Percentiles rank a stretch among this genome's conserved stretches.
Evolutionary conservation across 371 early-diverging fungal species (phyloP).

Genomic region (Apophysomyces elegans): DNA sequence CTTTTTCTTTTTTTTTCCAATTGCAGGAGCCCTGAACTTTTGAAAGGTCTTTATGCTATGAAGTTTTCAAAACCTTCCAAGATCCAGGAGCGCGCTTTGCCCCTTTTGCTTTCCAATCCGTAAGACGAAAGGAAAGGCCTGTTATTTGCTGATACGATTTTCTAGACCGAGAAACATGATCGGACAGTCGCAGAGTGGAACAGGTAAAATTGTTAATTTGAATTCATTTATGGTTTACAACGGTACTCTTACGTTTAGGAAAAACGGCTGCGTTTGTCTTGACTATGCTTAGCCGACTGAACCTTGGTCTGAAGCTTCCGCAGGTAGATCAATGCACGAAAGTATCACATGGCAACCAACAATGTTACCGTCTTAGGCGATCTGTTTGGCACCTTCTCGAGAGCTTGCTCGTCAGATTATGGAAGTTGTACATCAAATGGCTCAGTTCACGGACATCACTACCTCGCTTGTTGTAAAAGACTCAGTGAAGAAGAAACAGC

Average conservation of each 20-base stretch:
- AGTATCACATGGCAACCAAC: background rate
- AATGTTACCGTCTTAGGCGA: constrained; percentile 60
- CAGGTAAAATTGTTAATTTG: constrained; percentile 23
- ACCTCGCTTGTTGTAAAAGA: constrained; percentile 83
- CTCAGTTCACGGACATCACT: constrained; percentile 80
- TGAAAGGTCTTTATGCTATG: constrained; percentile 95
- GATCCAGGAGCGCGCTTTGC: constrained; percentile 96
- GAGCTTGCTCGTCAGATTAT: constrained; percentile 97
- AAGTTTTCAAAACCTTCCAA: constrained; percentile 92
- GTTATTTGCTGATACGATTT: background rate
- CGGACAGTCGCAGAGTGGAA: constrained; percentile 56
- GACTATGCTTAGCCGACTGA: constrained; percentile 85
- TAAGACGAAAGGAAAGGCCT: constrained; percentile 27
- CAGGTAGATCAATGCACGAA: constrained; percentile 39
- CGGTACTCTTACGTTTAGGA: constrained; percentile 76
- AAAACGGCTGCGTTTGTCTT: constrained; percentile 98
- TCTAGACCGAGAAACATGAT: constrained; percentile 53
- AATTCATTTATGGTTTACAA: constrained; percentile 77
- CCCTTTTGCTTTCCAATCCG: constrained; percentile 81
- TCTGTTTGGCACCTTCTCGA: constrained; percentile 96
- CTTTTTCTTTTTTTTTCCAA: too few relatives aligned
- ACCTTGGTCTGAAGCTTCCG: constrained; percentile 46
- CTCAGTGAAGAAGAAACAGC: constrained; percentile 49
- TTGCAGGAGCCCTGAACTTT: constrained; percentile 65
- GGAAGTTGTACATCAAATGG: constrained; percentile 90